Evolutionary conservation across 2,329 filamentous ascomycete species (phyloP).

Genomic region (Diaporthe humulicola): DNA sequence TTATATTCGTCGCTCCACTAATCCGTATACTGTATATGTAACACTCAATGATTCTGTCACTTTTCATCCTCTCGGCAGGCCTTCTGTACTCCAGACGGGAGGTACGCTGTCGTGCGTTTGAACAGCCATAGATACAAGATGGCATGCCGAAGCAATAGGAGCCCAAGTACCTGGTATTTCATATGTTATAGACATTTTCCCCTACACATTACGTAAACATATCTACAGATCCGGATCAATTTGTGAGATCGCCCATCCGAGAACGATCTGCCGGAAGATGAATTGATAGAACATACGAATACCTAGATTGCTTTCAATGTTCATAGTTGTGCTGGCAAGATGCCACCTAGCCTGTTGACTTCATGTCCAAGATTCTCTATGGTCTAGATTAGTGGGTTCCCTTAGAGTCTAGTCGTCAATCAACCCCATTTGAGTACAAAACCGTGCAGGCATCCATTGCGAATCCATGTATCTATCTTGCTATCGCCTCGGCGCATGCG

Average conservation of each 20-base stretch:
- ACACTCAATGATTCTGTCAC: background rate
- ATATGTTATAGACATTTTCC: background rate
- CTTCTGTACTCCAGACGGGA: background rate
- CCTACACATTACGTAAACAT: no score
- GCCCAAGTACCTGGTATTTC: background rate
- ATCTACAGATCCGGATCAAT: background rate
- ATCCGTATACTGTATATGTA: no score
- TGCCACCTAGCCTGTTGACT: background rate
- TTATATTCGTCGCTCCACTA: no score
- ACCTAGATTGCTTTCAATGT: no score
- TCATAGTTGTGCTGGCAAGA: background rate
- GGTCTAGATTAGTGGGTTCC: background rate
- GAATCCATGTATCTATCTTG: background rate
- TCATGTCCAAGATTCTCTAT: no score
- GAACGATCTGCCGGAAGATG: no score
- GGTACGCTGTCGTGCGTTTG: no score
- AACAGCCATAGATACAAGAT: background rate
- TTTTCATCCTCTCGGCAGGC: no score
- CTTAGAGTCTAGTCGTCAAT: background rate
- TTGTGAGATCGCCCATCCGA: background rate
- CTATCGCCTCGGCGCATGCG: background rate
- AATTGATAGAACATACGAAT: background rate
- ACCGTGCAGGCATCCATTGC: background rate
- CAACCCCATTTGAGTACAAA: background rate
- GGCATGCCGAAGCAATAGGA: background rate